phyloP scores from a whole-genome alignment of 768 basidiomycete species.

The Trametes punicea region DNA sequence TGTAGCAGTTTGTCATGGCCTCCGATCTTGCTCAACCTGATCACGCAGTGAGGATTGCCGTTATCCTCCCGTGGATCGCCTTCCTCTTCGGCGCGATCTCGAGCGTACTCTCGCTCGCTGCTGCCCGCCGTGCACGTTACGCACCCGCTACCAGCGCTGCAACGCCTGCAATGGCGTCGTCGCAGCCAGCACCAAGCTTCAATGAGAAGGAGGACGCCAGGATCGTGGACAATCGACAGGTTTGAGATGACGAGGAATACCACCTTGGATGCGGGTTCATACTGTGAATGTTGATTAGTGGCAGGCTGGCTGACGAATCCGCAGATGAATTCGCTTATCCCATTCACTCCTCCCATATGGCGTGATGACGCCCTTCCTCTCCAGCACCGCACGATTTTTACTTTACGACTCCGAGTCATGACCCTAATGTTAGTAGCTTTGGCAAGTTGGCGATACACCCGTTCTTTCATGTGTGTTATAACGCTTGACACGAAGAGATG shows the following conservation, averaged over 20 bases:
- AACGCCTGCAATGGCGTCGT: neutral
- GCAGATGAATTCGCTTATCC: neutral
- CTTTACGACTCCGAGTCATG: neutral
- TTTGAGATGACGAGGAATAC: neutral
- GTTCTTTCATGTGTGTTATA: too few relatives aligned
- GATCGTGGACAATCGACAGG: neutral
- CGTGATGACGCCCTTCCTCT: neutral
- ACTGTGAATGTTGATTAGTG: neutral
- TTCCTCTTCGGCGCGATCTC: conserved; percentile 39
- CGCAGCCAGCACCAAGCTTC: neutral
- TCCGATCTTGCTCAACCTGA: neutral
- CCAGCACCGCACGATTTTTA: neutral
- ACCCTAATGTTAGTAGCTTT: neutral
- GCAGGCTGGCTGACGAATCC: neutral
- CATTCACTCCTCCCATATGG: neutral
- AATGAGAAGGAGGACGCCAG: conserved; percentile 9
- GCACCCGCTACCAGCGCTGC: neutral
- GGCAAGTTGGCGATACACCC: too few relatives aligned
- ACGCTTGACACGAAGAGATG: too few relatives aligned
- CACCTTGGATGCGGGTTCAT: neutral
- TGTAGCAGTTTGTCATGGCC: neutral
- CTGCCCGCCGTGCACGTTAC: conserved; percentile 23
- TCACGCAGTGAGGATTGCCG: conserved; percentile 43
- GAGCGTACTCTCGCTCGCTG: conserved; percentile 34
- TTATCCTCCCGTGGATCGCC: conserved; percentile 53